phyloP scores from a whole-genome alignment of 192 early-diverging fungal genomes.

The Paraglomus occultum region DNA sequence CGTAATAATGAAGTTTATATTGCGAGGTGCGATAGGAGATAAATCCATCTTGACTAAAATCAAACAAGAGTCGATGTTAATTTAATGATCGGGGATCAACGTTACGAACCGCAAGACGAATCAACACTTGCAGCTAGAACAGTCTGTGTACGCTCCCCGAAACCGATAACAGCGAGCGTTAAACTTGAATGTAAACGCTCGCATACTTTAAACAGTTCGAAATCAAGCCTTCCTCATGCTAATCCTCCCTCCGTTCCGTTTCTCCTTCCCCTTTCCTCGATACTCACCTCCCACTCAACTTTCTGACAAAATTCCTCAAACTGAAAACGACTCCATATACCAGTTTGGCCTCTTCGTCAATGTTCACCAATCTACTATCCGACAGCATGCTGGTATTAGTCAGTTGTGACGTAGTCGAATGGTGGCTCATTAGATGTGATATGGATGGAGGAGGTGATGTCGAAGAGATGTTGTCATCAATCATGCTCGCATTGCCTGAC shows the following conservation, averaged over 20 bases:
- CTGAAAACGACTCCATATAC: constrained; percentile 96
- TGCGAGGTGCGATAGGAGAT: constrained; percentile 74
- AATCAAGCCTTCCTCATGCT: no score
- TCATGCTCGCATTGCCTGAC: constrained; percentile 33
- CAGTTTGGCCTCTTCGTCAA: constrained; percentile 88
- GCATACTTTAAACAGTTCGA: not conserved
- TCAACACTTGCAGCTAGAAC: no score
- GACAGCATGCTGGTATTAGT: constrained; percentile 33
- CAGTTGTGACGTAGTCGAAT: constrained; percentile 24
- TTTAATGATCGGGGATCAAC: not conserved
- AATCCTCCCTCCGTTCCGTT: no score
- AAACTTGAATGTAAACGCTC: not conserved
- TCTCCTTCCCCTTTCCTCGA: not conserved
- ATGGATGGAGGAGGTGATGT: constrained; percentile 27
- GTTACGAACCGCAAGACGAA: no score
- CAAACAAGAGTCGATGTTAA: constrained; percentile 20
- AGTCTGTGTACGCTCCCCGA: no score
- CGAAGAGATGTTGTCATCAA: constrained; percentile 30
- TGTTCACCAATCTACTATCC: constrained; percentile 52
- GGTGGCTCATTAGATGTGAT: constrained; percentile 30
- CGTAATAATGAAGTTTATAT: constrained; percentile 91
- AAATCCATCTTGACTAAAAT: constrained; percentile 60
- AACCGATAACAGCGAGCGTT: not conserved
- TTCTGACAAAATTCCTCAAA: constrained; percentile 82
- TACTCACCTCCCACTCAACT: constrained; percentile 62